phyloP scores from a whole-genome alignment of 1,139 yeast species.

The Geotrichum candidum region DNA sequence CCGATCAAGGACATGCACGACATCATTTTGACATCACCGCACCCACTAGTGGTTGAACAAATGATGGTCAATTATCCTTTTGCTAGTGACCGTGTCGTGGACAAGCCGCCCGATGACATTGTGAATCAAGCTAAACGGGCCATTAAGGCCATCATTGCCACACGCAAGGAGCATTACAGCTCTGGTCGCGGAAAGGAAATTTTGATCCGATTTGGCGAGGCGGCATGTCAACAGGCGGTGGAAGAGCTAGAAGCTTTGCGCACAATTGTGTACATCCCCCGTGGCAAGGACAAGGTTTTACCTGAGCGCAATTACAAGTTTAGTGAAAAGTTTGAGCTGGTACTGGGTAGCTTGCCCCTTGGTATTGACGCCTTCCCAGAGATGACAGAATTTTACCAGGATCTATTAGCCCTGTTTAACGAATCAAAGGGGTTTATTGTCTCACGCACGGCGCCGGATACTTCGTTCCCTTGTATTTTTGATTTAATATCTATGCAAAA shows the following conservation, averaged over 20 bases:
- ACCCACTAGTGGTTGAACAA: constrained; percentile 9
- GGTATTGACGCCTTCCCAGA: constrained; percentile 40
- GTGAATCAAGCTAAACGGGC: constrained; percentile 29
- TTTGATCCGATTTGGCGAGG: constrained; percentile 43
- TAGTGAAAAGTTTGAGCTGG: constrained; percentile 49
- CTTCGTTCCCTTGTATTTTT: constrained; percentile 52
- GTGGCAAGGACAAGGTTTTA: constrained; percentile 41
- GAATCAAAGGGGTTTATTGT: constrained; percentile 49
- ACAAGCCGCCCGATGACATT: constrained; percentile 8
- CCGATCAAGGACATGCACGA: constrained; percentile 22
- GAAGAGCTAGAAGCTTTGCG: constrained; percentile 18
- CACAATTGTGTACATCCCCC: constrained; percentile 47
- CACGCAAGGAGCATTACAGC: constrained; percentile 46
- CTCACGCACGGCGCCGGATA: constrained; percentile 53
- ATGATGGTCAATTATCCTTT: constrained; percentile 18
- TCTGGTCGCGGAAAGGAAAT: constrained; percentile 42
- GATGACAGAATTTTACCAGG: constrained; percentile 44
- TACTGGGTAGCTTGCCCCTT: constrained; percentile 36
- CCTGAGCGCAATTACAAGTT: constrained; percentile 47
- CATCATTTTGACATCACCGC: constrained; percentile 8
- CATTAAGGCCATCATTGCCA: constrained; percentile 56
- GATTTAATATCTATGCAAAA: constrained; percentile 40
- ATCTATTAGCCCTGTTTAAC: constrained; percentile 38
- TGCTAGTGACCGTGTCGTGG: constrained; percentile 17
- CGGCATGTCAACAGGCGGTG: constrained; percentile 19